Evolutionary conservation across 2,329 filamentous ascomycete genomes (phyloP).

Genomic region (Calonectria pseudoreteaudii): DNA sequence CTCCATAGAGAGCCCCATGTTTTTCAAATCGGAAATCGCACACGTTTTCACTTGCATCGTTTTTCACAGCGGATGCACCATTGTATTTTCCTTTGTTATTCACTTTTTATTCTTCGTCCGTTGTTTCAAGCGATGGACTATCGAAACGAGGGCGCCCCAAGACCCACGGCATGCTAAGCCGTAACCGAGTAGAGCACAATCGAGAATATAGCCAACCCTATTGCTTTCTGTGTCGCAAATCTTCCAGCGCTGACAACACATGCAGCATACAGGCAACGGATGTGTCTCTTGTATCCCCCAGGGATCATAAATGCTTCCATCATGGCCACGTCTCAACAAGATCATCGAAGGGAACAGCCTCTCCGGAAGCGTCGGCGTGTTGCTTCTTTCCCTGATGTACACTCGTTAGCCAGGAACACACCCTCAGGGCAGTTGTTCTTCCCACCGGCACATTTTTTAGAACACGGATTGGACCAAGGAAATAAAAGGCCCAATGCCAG

Average conservation of each 20-base stretch:
- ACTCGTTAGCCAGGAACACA: background rate
- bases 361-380: background rate
- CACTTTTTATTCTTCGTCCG: background rate
- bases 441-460: background rate
- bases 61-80: background rate
- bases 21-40: background rate
- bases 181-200: background rate
- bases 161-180: background rate
- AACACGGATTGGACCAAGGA: background rate
- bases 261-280: background rate
- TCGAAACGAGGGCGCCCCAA: background rate
- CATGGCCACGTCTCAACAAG: background rate
- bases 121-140: background rate
- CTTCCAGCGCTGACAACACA: background rate
- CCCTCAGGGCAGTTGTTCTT: background rate
- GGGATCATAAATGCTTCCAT: background rate
- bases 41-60: background rate
- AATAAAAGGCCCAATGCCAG: background rate
- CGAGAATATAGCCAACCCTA: background rate
- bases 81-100: background rate
- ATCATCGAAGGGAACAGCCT: background rate
- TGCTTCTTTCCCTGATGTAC: background rate
- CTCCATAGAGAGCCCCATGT: background rate
- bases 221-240: background rate
- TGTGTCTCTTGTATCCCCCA: background rate